These are phyloP conservation scores for Fusarium coffeatum DNA, from an alignment of 2,329 filamentous ascomycete genomes.

Conservation along the genomic window DNA sequence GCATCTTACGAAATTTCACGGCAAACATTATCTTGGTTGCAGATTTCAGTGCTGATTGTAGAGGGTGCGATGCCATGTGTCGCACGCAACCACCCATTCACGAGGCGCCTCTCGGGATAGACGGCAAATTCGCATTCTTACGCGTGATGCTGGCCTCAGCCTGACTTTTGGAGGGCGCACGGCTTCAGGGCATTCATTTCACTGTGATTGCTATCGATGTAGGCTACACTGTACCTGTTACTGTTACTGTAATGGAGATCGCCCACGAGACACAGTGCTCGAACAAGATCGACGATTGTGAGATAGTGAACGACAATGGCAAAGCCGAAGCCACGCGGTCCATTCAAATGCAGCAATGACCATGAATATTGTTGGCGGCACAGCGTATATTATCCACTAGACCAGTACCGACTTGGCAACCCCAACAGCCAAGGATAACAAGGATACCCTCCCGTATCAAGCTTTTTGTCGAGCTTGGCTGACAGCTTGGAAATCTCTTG, in stretches of 20 bases:
- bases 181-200: conserved; percentile 8
- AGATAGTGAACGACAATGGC: conserved; percentile 2
- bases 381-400: conserved; percentile 2
- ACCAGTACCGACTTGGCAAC: conserved; percentile 35
- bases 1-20: not conserved
- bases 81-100: conserved; percentile 1
- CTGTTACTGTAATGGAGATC: conserved; percentile 35
- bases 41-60: conserved; percentile 4
- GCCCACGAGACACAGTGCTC: conserved; percentile 19
- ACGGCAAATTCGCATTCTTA: conserved; percentile 17
- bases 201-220: not conserved
- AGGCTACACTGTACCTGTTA: conserved; percentile 18
- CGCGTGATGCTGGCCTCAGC: not conserved
- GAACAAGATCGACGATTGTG: not conserved
- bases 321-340: conserved; percentile 3
- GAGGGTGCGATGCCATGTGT: conserved; percentile 33
- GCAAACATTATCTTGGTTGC: conserved; percentile 15
- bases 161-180: conserved; percentile 11
- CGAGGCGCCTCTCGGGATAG: conserved; percentile 16
- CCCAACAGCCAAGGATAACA: not conserved
- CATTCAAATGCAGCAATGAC: conserved; percentile 4
- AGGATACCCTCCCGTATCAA: conserved; percentile 2
- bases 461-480: conserved; percentile 28
- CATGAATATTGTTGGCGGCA: not conserved
- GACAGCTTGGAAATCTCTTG: conserved; percentile 23